Evolutionary conservation across 2,329 filamentous ascomycete species (phyloP), one percentile per base, ranked within the genome.

Genomic region (Elsinoe fawcettii): DNA sequence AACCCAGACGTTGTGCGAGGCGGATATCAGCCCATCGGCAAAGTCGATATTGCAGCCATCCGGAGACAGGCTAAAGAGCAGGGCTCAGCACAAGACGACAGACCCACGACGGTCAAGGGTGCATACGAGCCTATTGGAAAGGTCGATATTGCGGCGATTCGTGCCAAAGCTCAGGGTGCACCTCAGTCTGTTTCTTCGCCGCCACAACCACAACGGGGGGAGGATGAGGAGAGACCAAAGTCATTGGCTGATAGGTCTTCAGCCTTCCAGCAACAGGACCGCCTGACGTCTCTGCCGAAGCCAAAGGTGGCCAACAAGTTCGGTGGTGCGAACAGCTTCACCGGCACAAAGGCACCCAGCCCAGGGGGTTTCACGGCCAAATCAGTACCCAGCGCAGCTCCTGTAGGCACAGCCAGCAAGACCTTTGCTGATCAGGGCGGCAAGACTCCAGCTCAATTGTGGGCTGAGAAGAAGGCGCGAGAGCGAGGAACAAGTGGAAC

Each of bases 391-490:
- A 70, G 82, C 22, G 74, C 83, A 18, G 76, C 81, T 2, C 84
- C 87, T 5, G 79, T 96, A 23, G 90, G 90, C 23, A 80, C 83
- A 62, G 90, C 91, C 36, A 95, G 90, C 74, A 85, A 90, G 66
- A 96, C 90, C 0, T 99, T 97, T 75, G 93, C 93, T 14, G 91
- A 96, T 63, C 79, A 95, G 70, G 91, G 88, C 61, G 93, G 93
- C 61, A 99, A 97, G 77, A 97, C 93, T 4, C 93, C 93, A 5
- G 91, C 93, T 27, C 93, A 99, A 71, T 75, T 96, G 34, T 99
- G 93, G 93, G 92, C 92, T 0, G 93, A 99, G 77, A 95, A 91
- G 77, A 97, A 97, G 77, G 92, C 88, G 36, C 85, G 84, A 60
- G 84, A 93, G 70, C 80, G 85, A 58, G 83, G 80, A 20, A 63